A percentile compares a stretch with the other conserved stretches of the same genome.
phyloP scores from a whole-genome alignment of 2,329 filamentous ascomycete genomes.

The Aureobasidium uvarum region DNA sequence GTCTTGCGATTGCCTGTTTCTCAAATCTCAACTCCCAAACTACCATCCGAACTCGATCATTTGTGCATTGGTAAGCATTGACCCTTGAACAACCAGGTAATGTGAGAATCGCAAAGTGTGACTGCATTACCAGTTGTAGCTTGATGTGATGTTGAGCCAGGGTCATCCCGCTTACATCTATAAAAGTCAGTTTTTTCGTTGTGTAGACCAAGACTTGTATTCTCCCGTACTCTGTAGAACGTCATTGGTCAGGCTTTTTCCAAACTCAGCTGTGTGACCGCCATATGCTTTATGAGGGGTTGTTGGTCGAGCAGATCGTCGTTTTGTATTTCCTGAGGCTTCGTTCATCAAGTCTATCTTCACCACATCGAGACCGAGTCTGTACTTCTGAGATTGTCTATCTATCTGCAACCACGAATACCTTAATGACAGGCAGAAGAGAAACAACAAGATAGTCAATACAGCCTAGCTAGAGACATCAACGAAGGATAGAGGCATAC shows the following conservation, averaged over 20 bases:
- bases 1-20: not conserved
- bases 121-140: not conserved
- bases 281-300: not conserved
- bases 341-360: not conserved
- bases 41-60: not conserved
- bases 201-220: not conserved
- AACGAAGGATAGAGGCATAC: no score
- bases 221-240: not conserved
- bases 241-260: not conserved
- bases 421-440: no score
- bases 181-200: not conserved
- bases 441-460: no score
- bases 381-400: no score
- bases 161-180: not conserved
- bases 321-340: not conserved
- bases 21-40: not conserved
- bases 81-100: no score
- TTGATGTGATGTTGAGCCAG: not conserved
- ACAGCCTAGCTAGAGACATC: no score
- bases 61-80: no score
- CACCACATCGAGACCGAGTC: rapidly evolving
- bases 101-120: no score
- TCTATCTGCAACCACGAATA: no score
- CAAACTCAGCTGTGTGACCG: not conserved
- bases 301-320: not conserved